These are phyloP conservation scores for Allium sativum DNA, from an alignment of 106 monocot species.

Conservation along the genomic window DNA sequence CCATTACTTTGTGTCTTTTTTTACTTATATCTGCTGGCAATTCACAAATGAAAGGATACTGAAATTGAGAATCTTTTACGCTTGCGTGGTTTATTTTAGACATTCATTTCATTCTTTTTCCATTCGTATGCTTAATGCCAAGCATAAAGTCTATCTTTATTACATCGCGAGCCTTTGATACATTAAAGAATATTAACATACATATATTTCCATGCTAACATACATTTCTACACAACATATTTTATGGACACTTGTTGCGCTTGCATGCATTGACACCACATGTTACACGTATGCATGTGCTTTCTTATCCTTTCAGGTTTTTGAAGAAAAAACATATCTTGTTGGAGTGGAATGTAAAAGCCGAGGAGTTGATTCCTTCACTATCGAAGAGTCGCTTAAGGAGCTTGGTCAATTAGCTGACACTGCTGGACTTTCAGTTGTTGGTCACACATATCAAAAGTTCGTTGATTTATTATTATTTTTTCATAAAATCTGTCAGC, in stretches of 20 bases:
- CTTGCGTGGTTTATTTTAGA: neutral
- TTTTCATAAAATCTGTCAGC: neutral
- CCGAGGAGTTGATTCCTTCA: conserved; percentile 30
- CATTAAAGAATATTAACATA: neutral
- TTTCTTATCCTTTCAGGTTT: conserved; percentile 34
- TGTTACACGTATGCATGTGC: neutral
- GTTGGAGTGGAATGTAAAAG: conserved; percentile 86
- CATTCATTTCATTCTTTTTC: neutral
- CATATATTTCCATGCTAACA: neutral
- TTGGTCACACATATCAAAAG: conserved; percentile 88
- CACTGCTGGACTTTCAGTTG: conserved; percentile 83
- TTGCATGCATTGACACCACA: neutral
- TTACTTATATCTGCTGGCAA: too few species aligned
- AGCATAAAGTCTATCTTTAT: neutral
- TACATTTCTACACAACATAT: too few species aligned
- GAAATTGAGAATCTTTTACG: neutral
- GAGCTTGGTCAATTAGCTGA: conserved; percentile 89
- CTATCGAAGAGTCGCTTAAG: conserved; percentile 75
- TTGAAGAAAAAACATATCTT: conserved; percentile 80
- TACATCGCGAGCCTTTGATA: neutral
- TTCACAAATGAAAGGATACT: too few species aligned
- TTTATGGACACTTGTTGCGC: neutral
- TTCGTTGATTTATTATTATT: conserved; percentile 15
- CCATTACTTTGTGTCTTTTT: too few species aligned
- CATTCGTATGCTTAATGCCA: neutral